phyloP scores from a whole-genome alignment of 1,284 basidiomycete species.

The Pyrrhoderma lamaoense region DNA sequence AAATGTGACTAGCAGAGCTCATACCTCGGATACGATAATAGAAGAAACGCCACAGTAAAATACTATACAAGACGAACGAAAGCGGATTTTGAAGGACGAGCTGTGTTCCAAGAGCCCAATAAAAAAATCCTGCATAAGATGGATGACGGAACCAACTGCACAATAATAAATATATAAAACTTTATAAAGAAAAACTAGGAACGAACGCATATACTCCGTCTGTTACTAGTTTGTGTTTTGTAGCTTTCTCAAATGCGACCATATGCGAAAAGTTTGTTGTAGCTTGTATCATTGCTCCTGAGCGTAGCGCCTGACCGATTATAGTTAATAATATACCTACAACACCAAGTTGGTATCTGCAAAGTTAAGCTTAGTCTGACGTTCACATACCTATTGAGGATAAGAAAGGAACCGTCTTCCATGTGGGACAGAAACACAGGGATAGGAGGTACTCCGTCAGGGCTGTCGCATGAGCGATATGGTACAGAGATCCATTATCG shows the following conservation, averaged over 20 bases:
- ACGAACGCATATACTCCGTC: slow-evolving; percentile 79
- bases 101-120: slow-evolving; percentile 95
- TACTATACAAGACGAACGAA: slow-evolving; percentile 55
- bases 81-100: slow-evolving; percentile 86
- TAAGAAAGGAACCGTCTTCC: slow-evolving; percentile 48
- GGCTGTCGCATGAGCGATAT: slow-evolving; percentile 76
- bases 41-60: slow-evolving; percentile 85
- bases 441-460: slow-evolving; percentile 76
- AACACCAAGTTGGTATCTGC: not conserved
- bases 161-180: not conserved
- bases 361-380: not conserved
- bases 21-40: slow-evolving; percentile 74
- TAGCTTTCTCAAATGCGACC: slow-evolving; percentile 68
- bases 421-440: slow-evolving; percentile 56
- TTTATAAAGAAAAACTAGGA: not conserved
- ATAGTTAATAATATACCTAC: slow-evolving; percentile 60
- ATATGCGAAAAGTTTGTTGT: slow-evolving; percentile 89
- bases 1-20: too few species aligned
- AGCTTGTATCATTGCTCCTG: slow-evolving; percentile 93
- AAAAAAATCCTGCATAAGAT: slow-evolving; percentile 96
- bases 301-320: slow-evolving; percentile 74
- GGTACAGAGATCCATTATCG: slow-evolving; percentile 85
- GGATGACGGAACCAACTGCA: slow-evolving; percentile 86
- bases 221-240: slow-evolving; percentile 76
- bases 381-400: slow-evolving; percentile 48